phyloP scores from a whole-genome alignment of 768 basidiomycete genomes.

The Asterophora parasitica region DNA sequence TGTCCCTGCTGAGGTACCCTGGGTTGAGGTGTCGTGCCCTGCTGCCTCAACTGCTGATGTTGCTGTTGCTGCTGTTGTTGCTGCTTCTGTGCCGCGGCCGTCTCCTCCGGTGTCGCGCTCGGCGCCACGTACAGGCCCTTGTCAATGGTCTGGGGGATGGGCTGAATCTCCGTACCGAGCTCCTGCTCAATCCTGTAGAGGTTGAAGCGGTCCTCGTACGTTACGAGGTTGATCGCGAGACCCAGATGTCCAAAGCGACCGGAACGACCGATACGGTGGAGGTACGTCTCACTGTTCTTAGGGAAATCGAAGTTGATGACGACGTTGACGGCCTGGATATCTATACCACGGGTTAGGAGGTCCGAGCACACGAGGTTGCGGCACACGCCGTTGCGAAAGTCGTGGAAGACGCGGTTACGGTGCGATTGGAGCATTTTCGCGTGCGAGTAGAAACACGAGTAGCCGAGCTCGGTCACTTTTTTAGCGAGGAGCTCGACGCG shows the following conservation, averaged over 20 bases:
- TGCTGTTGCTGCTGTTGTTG: constrained; percentile 32
- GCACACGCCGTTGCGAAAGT: constrained; percentile 97
- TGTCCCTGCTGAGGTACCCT: constrained; percentile 22
- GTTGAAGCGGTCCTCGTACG: constrained; percentile 97
- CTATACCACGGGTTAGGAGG: constrained; percentile 97
- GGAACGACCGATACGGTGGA: constrained; percentile 96
- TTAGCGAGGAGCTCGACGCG: constrained; percentile 98
- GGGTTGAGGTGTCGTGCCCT: constrained; percentile 18
- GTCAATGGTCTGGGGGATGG: constrained; percentile 90
- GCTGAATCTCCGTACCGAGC: constrained; percentile 95
- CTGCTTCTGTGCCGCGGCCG: constrained; percentile 9
- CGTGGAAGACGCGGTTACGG: constrained; percentile 99
- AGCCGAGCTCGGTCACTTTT: constrained; percentile 98
- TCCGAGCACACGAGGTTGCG: constrained; percentile 98
- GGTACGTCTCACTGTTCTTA: constrained; percentile 97
- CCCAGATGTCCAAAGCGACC: constrained; percentile 97
- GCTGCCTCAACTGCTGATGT: constrained; percentile 30
- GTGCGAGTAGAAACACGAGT: constrained; percentile 99
- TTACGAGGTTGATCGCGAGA: constrained; percentile 95
- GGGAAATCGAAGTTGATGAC: constrained; percentile 99
- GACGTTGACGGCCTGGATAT: constrained; percentile 99
- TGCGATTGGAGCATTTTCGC: constrained; percentile 99
- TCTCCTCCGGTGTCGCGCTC: constrained; percentile 38
- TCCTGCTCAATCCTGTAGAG: constrained; percentile 98
- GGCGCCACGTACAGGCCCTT: constrained; percentile 92